These are phyloP conservation scores for Botryotinia calthae DNA, from an alignment of 2,329 filamentous ascomycete species.

Conservation along the genomic window DNA sequence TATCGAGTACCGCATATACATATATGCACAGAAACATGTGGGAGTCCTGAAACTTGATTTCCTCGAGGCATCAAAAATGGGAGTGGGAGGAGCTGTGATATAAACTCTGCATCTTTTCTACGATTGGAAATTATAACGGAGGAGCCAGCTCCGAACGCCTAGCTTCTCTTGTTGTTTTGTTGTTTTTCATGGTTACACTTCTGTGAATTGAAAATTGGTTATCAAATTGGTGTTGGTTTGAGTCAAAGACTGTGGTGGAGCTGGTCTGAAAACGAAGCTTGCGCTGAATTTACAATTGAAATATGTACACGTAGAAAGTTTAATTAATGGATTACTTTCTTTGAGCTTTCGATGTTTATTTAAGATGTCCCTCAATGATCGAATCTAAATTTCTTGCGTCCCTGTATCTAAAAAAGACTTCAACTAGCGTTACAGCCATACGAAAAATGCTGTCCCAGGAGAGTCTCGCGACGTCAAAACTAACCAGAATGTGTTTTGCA, in stretches of 20 bases:
- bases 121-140: not conserved
- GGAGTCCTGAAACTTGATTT: not conserved
- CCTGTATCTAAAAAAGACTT: too few relatives aligned
- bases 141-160: not conserved
- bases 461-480: too few relatives aligned
- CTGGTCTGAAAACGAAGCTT: not conserved
- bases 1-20: not conserved
- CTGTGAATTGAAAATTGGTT: not conserved
- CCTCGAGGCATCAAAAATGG: not conserved
- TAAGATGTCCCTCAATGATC: too few relatives aligned
- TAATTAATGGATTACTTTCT: not conserved
- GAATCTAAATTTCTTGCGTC: too few relatives aligned
- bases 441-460: too few relatives aligned
- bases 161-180: fast-evolving
- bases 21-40: not conserved
- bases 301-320: not conserved
- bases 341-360: fast-evolving
- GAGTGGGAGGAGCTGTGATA: not conserved
- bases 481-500: too few relatives aligned
- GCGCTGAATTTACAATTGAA: not conserved
- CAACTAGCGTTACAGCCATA: too few relatives aligned
- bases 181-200: not conserved
- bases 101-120: not conserved
- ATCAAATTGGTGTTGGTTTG: not conserved
- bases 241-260: not conserved